Evolutionary conservation across 192 early-diverging fungal genomes (phyloP), one percentile per base, ranked within the genome.

Genomic region (Umbelopsis vinacea): DNA sequence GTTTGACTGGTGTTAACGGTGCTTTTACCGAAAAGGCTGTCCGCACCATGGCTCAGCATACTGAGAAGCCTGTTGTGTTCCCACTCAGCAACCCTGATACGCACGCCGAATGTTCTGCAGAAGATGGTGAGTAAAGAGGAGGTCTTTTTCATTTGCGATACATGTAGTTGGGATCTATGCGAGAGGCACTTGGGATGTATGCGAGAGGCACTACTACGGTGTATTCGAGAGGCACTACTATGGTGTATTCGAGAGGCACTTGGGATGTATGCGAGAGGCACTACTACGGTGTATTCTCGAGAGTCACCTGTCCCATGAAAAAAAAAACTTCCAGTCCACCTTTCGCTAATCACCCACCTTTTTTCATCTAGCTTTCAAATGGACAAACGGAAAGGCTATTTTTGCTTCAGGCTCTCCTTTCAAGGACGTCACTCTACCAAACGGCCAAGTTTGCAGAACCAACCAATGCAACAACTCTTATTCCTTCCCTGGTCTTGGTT

Each of bases 401-500:
- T 87, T 84, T 72, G 86, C 86, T 43, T 81, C 82, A 22, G 86
- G 86, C 48, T 78, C 76, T 60, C 84, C 84, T n/a, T 87, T 87
- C 68, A 71, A 79, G 57, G 80, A 83, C 70, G 86, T 87, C 5
- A 53, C 73, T 29, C 76, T 81, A 55, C 73, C 73, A 8, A 84
- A 85, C 53, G 82, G 84, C 43, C 71, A 81, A 60, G 57, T 78
- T 21, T 52, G 78, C 52, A 79, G 74, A 66, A 79, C 83, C 21
- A 85, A 83, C 43, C 86, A 85, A 73, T 78, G 82, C 63, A 87
- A 87, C 74, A 87, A 87, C 69, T 78, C 82, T 48, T 85, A 84
- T 54, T 82, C 80, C 2, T 86, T 83, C 80, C 84, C 84, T 21
- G 86, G 86, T 67, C 79, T 87, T 54, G 86, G 86, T 57, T 72